Evolutionary conservation across 768 basidiomycete species (phyloP).

Genomic region (Chlorophyllum brunneum): DNA sequence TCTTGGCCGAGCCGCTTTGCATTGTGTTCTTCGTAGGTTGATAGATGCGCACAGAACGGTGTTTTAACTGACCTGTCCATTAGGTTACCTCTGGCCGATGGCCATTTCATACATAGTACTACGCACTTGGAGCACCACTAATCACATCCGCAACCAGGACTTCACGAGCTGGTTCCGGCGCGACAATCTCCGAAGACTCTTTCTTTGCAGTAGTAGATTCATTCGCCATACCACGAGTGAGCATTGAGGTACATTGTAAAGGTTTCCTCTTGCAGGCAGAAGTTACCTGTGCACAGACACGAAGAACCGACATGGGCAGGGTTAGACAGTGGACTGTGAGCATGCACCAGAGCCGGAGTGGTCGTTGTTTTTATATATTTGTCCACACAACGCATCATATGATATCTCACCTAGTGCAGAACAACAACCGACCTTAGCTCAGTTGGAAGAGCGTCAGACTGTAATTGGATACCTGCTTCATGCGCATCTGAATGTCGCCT

Average conservation of each 20-base stretch:
- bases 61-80: slow-evolving; percentile 69
- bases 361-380: slow-evolving; percentile 15
- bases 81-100: neutral
- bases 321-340: neutral
- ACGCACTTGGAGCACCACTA: slow-evolving; percentile 82
- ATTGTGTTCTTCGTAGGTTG: slow-evolving; percentile 92
- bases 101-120: slow-evolving; percentile 2
- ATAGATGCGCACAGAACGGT: slow-evolving; percentile 88
- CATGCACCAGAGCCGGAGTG: slow-evolving; percentile 10
- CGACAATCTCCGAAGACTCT: slow-evolving; percentile 26
- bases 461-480: slow-evolving; percentile 23
- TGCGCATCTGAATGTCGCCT: slow-evolving; percentile 38
- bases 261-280: slow-evolving; percentile 22
- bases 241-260: slow-evolving; percentile 15
- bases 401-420: neutral
- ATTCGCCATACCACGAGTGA: slow-evolving; percentile 28
- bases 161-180: slow-evolving; percentile 46
- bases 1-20: slow-evolving; percentile 87
- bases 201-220: slow-evolving; percentile 25
- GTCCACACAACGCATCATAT: neutral
- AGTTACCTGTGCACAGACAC: slow-evolving; percentile 33
- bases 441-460: slow-evolving; percentile 47
- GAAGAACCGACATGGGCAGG: slow-evolving; percentile 53
- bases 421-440: slow-evolving; percentile 35
- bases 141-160: slow-evolving; percentile 76